Base-by-base conservation (phyloP, 2,329 filamentous ascomycete genomes). In the Diplodia intermedia region DNA sequence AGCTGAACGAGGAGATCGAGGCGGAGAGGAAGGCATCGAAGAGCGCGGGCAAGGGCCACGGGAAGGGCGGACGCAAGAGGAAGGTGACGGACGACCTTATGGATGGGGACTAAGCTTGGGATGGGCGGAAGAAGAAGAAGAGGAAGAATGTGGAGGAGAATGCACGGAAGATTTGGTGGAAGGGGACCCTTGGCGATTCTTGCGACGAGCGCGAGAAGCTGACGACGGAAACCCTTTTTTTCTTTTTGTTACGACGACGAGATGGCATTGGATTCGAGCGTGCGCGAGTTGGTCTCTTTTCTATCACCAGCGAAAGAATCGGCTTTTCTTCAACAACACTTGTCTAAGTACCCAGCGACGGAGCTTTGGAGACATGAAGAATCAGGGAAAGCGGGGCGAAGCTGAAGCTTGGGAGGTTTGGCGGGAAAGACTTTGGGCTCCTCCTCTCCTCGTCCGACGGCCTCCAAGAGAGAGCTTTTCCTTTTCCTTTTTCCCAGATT, bases 51-150 rank as follows among this genome's bases (percentile, higher is more conserved):
- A 68, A 55, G 57, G 66, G 50, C 15, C 52, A 65, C 12, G 57
- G 38, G 11, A 57, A 66, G 26, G 57, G 66, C n/a, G 60, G 43
- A 38, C 36, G 60, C 38, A 67, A 62, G 66, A 61, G 38, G 56
- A 62, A 52, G 47, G 55, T 40, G 18, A 20, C 53, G 31, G 43
- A 52, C n/a, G 53, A 40, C 23, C 18, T 63, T 47, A 63, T 63
- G 60, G 60, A 63, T 63, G 60, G 60, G 11, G 60, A 63, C 50
- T 63, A 63, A n/a, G 38, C 18, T 1, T 47, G 20, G 11, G 33
- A 12, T 50, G n/a, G 38, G 12, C 2, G 23, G 36, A 26, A 31
- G 23, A 26, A 3, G 23, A 26, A 26, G 23, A 26, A 26, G 23
- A 26, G 2, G 26, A 29, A 18, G 26, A 33, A 20, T 61, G 7